A percentile compares a stretch with the other conserved stretches of the same genome.
phyloP scores from a whole-genome alignment of 1,284 basidiomycete species.

The Exobasidium rhododendri region DNA sequence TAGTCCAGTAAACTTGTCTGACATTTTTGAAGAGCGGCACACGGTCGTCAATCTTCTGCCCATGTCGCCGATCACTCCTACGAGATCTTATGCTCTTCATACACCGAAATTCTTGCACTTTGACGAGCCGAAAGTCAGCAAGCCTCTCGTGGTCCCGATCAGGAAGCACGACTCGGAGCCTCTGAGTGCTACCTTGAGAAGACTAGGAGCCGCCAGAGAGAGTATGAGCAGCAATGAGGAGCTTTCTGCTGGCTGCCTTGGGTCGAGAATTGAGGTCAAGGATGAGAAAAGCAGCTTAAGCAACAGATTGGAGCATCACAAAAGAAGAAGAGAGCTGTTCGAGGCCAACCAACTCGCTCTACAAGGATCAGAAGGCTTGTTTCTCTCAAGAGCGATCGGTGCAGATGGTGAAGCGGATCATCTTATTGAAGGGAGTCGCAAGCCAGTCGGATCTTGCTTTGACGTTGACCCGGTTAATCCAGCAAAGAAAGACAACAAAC shows the following conservation, averaged over 20 bases:
- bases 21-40: not conserved
- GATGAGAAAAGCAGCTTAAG: not conserved
- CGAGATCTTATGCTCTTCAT: conserved; percentile 1
- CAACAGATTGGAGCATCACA: not conserved
- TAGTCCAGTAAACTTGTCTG: not conserved
- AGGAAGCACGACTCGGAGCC: conserved; percentile 7
- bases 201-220: conserved; percentile 1
- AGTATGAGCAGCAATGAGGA: not conserved
- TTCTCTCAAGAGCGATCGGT: not conserved
- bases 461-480: not conserved
- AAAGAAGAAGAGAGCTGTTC: not conserved
- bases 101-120: not conserved
- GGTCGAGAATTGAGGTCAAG: not conserved
- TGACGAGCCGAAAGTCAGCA: not conserved
- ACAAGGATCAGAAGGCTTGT: not conserved
- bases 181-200: conserved; percentile 6
- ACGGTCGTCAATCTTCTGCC: conserved; percentile 3
- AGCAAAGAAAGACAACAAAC: not conserved
- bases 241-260: too few relatives aligned
- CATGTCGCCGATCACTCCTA: not conserved
- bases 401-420: not conserved
- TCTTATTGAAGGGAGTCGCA: not conserved
- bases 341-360: not conserved
- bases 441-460: not conserved
- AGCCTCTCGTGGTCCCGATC: not conserved